Evolutionary conservation across 2,329 filamentous ascomycete species (phyloP), one percentile per base, ranked within the genome.

Genomic region (Calonectria pseudoturangicola): DNA sequence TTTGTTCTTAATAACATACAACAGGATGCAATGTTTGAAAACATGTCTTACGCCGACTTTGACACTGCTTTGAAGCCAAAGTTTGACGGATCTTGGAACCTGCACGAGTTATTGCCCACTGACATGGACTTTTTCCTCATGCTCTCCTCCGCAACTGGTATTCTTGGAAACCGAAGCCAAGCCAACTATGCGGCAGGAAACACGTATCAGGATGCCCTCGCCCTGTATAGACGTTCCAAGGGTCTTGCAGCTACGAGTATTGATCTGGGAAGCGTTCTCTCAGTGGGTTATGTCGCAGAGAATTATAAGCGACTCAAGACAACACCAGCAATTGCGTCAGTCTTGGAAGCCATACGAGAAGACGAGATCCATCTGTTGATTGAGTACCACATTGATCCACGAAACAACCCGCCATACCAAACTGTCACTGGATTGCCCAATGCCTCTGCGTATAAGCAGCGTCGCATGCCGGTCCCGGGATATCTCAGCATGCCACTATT

Each of bases 71-170:
- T 68, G 27, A 45, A 50, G 21, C 54, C 66, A 4, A 68, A 68
- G 54, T 36, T 68, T 25, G 21, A 62, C 9, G 66, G 66, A 13
- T 62, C 66, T 25, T 68, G 66, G 66, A 68, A 68, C 30, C 45
- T 68, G 15, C 66, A 68, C 45, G 43, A 68, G 4, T 5, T 48
- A 7, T 68, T 27, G 8, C n/a, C 27, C 30, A 30, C 13, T 8
- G 13, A 45, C 9, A 36, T 68, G 41, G 66, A 62, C 43, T 68
- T 68, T 58, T 68, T 68, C 33, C 45, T 62, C 0, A 48, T 68
- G 54, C 66, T 68, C 15, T 48, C 66, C 6, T 50, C 41, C 33
- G 43, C 56, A 36, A 39, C 66, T 36, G 66, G 66, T 30, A 58
- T 58, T 41, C 54, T 58, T 15, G 60, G 60, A 33, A 64, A 64